Evolutionary conservation across 202 grass and related monocot genomes (phyloP), one percentile per base, ranked within the genome.

Genomic region (Schoenoplectus triqueter): DNA sequence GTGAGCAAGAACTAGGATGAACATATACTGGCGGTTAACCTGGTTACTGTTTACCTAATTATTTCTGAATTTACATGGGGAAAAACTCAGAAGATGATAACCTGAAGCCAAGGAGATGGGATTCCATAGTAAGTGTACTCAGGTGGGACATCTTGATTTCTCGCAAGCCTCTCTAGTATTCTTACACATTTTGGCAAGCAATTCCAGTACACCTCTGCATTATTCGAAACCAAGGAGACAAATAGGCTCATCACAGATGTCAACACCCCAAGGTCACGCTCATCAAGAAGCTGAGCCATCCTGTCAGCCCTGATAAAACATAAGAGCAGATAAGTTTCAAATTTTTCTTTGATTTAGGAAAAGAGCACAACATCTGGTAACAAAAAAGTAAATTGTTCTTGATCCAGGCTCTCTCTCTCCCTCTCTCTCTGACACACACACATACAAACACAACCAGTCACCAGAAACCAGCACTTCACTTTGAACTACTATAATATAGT

Each of bases 61-160:
- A 78, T 44, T 78, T 78, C 14, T 42, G 75, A 78, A 78, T 42
- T 41, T 78, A 18, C 10, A 21, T 40, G 1, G 4, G 44, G 31
- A 31, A 18, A 45, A 40, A 31, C 31, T 31, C 31, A 31, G 31
- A 31, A 31, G 5, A 55, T 1, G 1, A 85, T 54, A 73, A 98
- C 96, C 93, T 98, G 96, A 89, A 98, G 96, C 96, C 96, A 98
- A 85, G 96, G 96, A 86, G 96, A 98, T 86, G 96, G 96, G 70
- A 98, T 98, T 88, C 96, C 96, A 71, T 98, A 98, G 65, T 98
- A 98, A 56, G 96, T 95, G 73, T 98, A 98, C 82, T 98, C 96
- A 64, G 92, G 96, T 40, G 93, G 93, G 88, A 98, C 88, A 89
- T 98, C 96, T 95, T 98, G 96, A 63, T 98, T 98, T 87, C 93